Conservation (phyloP, 441 rosid genomes). For the Biscutella laevigata region DNA sequence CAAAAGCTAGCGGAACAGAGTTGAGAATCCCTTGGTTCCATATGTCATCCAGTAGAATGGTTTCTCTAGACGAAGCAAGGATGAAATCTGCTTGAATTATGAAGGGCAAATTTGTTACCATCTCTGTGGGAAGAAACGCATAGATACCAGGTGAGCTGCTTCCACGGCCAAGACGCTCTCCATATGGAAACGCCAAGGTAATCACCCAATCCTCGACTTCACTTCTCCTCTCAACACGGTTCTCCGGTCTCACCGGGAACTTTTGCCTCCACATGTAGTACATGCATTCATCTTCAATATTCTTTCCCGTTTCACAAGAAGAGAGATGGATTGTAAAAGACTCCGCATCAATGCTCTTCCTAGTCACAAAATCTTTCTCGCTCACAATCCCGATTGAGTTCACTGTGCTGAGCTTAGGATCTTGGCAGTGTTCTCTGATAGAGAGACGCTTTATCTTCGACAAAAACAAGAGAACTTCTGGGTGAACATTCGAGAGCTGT, state of each 20-base stretch:
- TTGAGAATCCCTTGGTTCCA: slow-evolving; percentile 78
- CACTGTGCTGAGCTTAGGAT: slow-evolving; percentile 34
- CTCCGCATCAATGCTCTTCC: slow-evolving; percentile 67
- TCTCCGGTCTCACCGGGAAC: slow-evolving; percentile 50
- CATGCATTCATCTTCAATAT: slow-evolving; percentile 29
- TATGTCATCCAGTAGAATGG: slow-evolving; percentile 42
- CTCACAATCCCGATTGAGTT: slow-evolving; percentile 46
- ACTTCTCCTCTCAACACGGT: slow-evolving; percentile 50
- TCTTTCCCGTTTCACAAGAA: slow-evolving; percentile 22
- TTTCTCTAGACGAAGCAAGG: slow-evolving; percentile 58
- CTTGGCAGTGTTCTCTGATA: slow-evolving; percentile 43
- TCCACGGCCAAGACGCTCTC: slow-evolving; percentile 45
- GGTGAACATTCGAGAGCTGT: slow-evolving; percentile 52
- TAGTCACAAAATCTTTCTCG: slow-evolving; percentile 38
- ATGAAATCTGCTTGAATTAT: slow-evolving; percentile 66
- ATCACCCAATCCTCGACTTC: slow-evolving; percentile 60
- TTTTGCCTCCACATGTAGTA: slow-evolving; percentile 69
- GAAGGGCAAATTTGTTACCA: slow-evolving; percentile 68
- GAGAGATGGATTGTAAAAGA: slow-evolving; percentile 55
- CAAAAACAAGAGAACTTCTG: slow-evolving; percentile 56
- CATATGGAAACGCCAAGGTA: slow-evolving; percentile 67
- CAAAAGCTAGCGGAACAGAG: slow-evolving; percentile 48
- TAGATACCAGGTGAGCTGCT: slow-evolving; percentile 49
- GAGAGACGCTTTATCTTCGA: slow-evolving; percentile 58
- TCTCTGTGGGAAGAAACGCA: slow-evolving; percentile 73